Percentiles rank a stretch among this genome's conserved stretches.
Evolutionary conservation across 371 early-diverging fungal genomes (phyloP).

Genomic region (Thermomucor indicae-seudaticae): DNA sequence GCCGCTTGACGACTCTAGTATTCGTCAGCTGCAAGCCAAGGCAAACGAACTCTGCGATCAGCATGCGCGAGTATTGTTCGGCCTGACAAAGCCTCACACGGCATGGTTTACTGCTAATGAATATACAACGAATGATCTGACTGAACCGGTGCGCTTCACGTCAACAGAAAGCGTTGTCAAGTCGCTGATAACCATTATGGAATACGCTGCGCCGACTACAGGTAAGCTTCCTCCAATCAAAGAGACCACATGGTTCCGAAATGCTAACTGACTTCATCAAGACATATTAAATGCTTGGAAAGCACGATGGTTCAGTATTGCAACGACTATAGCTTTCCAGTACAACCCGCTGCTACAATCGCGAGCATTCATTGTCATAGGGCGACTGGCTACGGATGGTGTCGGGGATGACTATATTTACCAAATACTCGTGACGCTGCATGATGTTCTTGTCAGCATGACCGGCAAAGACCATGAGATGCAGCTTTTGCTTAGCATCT

Average conservation of each 20-base stretch:
- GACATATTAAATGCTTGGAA: constrained; percentile 64
- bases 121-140: constrained; percentile 57
- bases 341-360: constrained; percentile 89
- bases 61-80: constrained; percentile 74
- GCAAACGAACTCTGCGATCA: constrained; percentile 72
- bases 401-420: constrained; percentile 83
- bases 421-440: constrained; percentile 81
- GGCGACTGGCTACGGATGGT: constrained; percentile 80
- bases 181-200: constrained; percentile 71
- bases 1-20: constrained; percentile 45
- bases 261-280: too few species aligned
- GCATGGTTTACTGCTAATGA: constrained; percentile 60
- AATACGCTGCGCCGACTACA: constrained; percentile 61
- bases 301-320: constrained; percentile 86
- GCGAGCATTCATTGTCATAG: constrained; percentile 87
- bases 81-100: constrained; percentile 60
- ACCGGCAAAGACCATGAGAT: too few species aligned
- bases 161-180: constrained; percentile 77
- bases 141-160: constrained; percentile 59
- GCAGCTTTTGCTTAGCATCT: constrained; percentile 88
- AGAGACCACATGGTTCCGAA: too few species aligned
- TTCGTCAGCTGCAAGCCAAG: constrained; percentile 50
- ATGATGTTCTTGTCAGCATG: too few species aligned
- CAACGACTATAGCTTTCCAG: constrained; percentile 87
- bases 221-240: constrained; percentile 48